Base-by-base conservation (phyloP, 129 eudicot species). In the Rutidosis leptorrhynchoides region DNA sequence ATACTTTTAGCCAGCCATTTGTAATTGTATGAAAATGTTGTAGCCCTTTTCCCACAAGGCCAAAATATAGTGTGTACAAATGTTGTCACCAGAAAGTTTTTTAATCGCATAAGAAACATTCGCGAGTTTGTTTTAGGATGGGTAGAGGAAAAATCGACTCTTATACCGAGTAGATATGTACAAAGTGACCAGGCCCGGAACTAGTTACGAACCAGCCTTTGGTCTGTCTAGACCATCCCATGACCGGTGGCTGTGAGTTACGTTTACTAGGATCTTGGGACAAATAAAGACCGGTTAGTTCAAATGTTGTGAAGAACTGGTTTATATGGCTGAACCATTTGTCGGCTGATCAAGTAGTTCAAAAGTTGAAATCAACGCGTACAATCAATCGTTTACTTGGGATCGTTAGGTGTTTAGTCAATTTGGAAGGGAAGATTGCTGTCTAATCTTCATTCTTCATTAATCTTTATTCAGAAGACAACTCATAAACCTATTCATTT, bases 101-200 rank as follows among this genome's bases (percentile, higher is more conserved):
- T 59, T 20, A 74, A 43, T 56, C 28, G 6, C 17, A 10, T 26
- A 16, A 54, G 78, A 40, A 51, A 37, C 49, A 54, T 53, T 64
- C 64, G 35, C 20, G 17, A n/a, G 35, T 52, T 33, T 65, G 26
- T 30, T 32, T 40, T 53, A 12, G 32, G 59, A 29, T 62, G 7
- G 46, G 33, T 61, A 29, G 33, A 32, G 23, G 61, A 60, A 61
- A 61, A 48, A 45, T 15, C 32, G 52, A 15, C 28, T 7, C 17
- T 56, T 14, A 56, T 11, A 35, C 14, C 2, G 42, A 35, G 42
- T 40, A 40, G n/a, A 40, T 37, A 12, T 40, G n/a, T 11, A 40
- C 46, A 40, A 40, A 40, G 3, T 3, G 46, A 40, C 46, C 46
- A 40, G n/a, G 46, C n/a, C 46, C 1, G 4, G 4, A 37, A 37